Evolutionary conservation across 2,329 filamentous ascomycete species (phyloP).

Genomic region (Dactylellina sp.): DNA sequence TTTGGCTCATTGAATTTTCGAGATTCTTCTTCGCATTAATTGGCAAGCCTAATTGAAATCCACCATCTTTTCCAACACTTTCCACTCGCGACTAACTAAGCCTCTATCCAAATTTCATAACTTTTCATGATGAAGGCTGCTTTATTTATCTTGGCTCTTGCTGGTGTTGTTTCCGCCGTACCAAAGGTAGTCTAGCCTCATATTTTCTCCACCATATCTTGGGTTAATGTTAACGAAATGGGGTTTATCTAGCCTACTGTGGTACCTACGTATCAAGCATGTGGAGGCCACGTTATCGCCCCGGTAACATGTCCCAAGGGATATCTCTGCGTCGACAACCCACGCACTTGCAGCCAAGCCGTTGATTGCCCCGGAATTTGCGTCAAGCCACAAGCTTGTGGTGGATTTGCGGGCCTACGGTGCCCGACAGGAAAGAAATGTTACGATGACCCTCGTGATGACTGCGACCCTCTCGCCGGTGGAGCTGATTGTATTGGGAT

Average conservation of each 20-base stretch:
- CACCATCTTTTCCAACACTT: background rate
- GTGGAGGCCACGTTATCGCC: slow-evolving; percentile 37
- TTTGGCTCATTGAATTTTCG: too few species aligned
- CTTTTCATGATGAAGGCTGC: slow-evolving; percentile 21
- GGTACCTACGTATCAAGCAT: slow-evolving; percentile 22
- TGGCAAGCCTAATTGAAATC: too few species aligned
- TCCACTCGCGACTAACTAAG: background rate
- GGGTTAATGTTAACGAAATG: slow-evolving; percentile 18
- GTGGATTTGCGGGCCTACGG: slow-evolving; percentile 63
- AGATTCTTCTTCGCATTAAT: too few species aligned
- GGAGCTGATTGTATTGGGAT: slow-evolving; percentile 66
- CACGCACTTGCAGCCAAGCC: slow-evolving; percentile 39
- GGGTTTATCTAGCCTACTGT: background rate
- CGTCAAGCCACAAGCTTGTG: slow-evolving; percentile 61
- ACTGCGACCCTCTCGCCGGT: slow-evolving; percentile 64
- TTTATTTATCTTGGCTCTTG: slow-evolving; percentile 2
- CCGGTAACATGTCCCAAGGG: slow-evolving; percentile 30
- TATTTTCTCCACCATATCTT: too few species aligned
- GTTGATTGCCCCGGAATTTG: slow-evolving; percentile 37
- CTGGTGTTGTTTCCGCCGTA: slow-evolving; percentile 25
- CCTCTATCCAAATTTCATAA: background rate
- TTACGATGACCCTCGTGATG: slow-evolving; percentile 65
- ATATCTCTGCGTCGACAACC: slow-evolving; percentile 40
- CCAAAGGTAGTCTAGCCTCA: slow-evolving; percentile 19
- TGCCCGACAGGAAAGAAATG: slow-evolving; percentile 64